Conservation (phyloP, 129 eudicot genomes). For the Rutidosis leptorrhynchoides region DNA sequence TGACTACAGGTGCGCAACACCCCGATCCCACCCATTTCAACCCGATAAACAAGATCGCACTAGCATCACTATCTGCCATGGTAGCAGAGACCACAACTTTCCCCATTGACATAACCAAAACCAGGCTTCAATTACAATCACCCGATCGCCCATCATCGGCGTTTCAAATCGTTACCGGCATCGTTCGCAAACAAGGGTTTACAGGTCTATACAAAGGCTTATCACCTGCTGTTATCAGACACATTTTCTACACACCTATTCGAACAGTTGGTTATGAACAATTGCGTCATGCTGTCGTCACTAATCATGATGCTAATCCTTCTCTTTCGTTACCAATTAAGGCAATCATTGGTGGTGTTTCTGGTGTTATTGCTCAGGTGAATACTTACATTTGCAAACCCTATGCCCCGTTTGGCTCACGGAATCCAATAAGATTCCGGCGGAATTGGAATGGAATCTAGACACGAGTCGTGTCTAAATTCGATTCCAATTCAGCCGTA, state of each 20-base stretch:
- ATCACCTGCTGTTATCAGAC: conserved; percentile 73
- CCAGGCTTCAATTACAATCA: conserved; percentile 72
- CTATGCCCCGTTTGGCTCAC: too few relatives aligned
- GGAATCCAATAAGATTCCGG: too few relatives aligned
- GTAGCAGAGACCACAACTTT: conserved; percentile 83
- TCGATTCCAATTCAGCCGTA: too few relatives aligned
- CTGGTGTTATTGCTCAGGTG: conserved; percentile 97
- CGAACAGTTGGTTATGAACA: conserved; percentile 83
- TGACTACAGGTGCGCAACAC: conserved; percentile 20
- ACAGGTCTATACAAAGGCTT: conserved; percentile 70
- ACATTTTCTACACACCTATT: conserved; percentile 76
- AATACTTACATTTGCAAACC: not conserved
- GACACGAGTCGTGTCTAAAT: too few relatives aligned
- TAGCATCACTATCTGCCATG: conserved; percentile 74
- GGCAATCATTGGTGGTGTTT: conserved; percentile 71
- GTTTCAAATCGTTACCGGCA: conserved; percentile 38
- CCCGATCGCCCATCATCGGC: conserved; percentile 42
- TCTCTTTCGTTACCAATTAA: conserved; percentile 41
- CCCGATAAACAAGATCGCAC: conserved; percentile 33
- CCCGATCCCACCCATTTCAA: conserved; percentile 17
- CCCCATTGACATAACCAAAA: conserved; percentile 86
- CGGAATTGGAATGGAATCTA: too few relatives aligned
- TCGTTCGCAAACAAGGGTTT: conserved; percentile 51
- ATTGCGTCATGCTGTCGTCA: conserved; percentile 46
- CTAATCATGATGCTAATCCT: conserved; percentile 18